Conservation (phyloP, 1,284 basidiomycete species). For the Leccinum pallidistipes region DNA sequence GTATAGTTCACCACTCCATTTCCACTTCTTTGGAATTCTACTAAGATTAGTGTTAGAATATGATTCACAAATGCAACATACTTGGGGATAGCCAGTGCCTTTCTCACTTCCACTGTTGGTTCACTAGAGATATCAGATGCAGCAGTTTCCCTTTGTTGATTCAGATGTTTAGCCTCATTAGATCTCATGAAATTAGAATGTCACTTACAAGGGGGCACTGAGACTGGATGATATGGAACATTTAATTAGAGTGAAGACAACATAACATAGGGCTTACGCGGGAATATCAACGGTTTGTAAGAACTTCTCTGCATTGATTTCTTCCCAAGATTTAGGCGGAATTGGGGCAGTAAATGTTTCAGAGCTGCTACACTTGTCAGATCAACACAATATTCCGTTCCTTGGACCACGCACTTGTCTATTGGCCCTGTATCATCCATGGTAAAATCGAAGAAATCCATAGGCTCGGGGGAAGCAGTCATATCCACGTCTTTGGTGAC, state of each 20-base stretch:
- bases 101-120: conserved; percentile 11
- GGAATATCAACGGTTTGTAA: conserved; percentile 28
- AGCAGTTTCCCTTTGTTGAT: conserved; percentile 16
- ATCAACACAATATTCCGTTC: neutral
- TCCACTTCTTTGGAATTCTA: conserved; percentile 43
- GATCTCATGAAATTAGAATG: neutral
- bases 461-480: conserved; percentile 22
- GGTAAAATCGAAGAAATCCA: conserved; percentile 23
- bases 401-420: conserved; percentile 12
- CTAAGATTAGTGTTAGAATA: neutral
- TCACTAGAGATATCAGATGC: conserved; percentile 4
- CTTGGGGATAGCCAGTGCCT: conserved; percentile 26
- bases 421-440: conserved; percentile 10
- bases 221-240: conserved; percentile 18
- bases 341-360: conserved; percentile 8
- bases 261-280: conserved; percentile 16
- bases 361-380: conserved; percentile 7
- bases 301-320: conserved; percentile 26
- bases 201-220: conserved; percentile 24
- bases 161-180: neutral
- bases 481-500: neutral
- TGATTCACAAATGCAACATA: conserved; percentile 8
- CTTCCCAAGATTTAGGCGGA: conserved; percentile 19
- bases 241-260: neutral
- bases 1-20: conserved; percentile 49